Conservation (phyloP, 176 grass and related monocot genomes). For the Lolium perenne region DNA sequence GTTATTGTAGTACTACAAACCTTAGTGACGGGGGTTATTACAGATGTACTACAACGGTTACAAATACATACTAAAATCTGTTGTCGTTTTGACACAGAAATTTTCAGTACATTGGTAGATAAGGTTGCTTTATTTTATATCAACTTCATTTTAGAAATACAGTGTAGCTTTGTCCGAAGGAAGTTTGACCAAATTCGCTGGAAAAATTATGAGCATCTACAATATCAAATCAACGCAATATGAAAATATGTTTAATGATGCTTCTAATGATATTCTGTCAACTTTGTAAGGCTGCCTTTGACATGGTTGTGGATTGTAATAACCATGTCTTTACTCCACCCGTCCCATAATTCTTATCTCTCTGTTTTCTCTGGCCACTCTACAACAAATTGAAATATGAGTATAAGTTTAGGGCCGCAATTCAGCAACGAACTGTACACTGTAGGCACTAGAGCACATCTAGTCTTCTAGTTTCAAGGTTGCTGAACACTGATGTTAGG, state of each 20-base stretch:
- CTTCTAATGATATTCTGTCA: background rate
- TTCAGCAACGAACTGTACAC: no score
- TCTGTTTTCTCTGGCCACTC: no score
- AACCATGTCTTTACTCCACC: background rate
- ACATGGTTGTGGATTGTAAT: background rate
- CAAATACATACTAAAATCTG: no score
- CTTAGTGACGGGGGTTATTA: no score
- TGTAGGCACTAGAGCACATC: no score
- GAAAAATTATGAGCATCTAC: background rate
- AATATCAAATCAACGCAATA: background rate
- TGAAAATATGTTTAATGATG: background rate
- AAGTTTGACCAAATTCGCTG: background rate
- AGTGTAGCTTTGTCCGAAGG: background rate
- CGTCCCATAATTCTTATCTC: no score
- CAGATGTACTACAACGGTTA: no score
- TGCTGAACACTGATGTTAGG: no score
- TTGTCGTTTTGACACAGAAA: background rate
- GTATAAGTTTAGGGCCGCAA: no score
- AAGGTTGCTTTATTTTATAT: background rate
- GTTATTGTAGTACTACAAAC: background rate
- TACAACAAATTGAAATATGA: no score
- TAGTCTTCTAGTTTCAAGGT: no score
- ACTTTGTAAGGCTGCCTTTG: background rate
- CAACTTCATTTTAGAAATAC: background rate
- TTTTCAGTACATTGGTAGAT: background rate